These are phyloP conservation scores for Paecilomyces variotii DNA, from an alignment of 2,329 filamentous ascomycete species.

Conservation along the genomic window DNA sequence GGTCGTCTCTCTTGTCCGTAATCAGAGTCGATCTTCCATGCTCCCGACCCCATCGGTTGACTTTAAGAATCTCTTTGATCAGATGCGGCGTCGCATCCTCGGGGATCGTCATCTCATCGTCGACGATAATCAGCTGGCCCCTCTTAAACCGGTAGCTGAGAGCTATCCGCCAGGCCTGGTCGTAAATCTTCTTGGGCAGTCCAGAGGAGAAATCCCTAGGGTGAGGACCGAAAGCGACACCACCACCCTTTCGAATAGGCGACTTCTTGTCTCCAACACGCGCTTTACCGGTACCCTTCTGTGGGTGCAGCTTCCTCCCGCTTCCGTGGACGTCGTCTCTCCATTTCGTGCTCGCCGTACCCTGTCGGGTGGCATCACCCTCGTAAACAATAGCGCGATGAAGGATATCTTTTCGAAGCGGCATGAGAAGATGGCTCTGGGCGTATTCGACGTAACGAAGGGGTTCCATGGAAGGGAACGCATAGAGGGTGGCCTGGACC, in stretches of 20 bases:
- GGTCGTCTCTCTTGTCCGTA: conserved; percentile 52
- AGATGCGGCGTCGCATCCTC: conserved; percentile 46
- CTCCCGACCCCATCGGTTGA: conserved; percentile 60
- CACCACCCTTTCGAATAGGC: conserved; percentile 75
- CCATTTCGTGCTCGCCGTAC: conserved; percentile 76
- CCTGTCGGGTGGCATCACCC: conserved; percentile 78
- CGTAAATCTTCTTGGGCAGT: conserved; percentile 83
- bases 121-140: conserved; percentile 79
- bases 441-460: conserved; percentile 69
- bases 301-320: conserved; percentile 68
- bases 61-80: conserved; percentile 59
- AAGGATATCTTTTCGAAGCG: conserved; percentile 81
- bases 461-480: conserved; percentile 84
- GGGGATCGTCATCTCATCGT: conserved; percentile 64
- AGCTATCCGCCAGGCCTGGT: conserved; percentile 89
- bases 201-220: conserved; percentile 83
- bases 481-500: conserved; percentile 78
- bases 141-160: conserved; percentile 83
- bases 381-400: conserved; percentile 90
- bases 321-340: conserved; percentile 78
- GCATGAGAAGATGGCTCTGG: conserved; percentile 74
- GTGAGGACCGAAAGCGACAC: conserved; percentile 82
- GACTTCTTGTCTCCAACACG: conserved; percentile 75
- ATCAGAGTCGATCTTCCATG: conserved; percentile 69
- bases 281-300: conserved; percentile 78